phyloP scores from a whole-genome alignment of 2,329 filamentous ascomycete genomes.

The Aspergillus spinulosporus region DNA sequence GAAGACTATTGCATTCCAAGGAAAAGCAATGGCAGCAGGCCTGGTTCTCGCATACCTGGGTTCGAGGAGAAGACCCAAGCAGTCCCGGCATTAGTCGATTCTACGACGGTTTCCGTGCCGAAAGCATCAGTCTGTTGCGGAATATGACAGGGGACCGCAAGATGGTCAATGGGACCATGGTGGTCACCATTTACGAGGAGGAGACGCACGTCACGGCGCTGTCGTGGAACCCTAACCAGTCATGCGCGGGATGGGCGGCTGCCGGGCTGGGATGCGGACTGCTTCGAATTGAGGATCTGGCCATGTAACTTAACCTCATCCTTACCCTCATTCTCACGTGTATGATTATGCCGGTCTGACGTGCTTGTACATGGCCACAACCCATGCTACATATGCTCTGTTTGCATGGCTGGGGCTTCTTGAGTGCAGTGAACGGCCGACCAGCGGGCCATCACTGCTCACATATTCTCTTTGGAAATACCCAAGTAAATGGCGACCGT shows the following conservation, averaged over 20 bases:
- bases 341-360: neutral
- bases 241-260: constrained; percentile 66
- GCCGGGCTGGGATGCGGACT: constrained; percentile 67
- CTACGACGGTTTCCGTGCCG: constrained; percentile 46
- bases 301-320: constrained; percentile 32
- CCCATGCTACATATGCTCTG: constrained; percentile 9
- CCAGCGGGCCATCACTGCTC: neutral
- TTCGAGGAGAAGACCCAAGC: constrained; percentile 26
- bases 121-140: constrained; percentile 36
- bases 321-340: neutral
- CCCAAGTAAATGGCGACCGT: neutral
- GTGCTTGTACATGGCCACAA: neutral
- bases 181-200: constrained; percentile 59
- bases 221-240: constrained; percentile 67
- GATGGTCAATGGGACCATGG: constrained; percentile 32
- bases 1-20: constrained; percentile 52
- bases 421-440: neutral
- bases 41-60: constrained; percentile 62
- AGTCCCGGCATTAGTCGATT: constrained; percentile 44
- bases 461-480: neutral
- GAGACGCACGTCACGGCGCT: constrained; percentile 62
- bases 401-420: constrained; percentile 3
- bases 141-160: constrained; percentile 34
- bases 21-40: constrained; percentile 54
- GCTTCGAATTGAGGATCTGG: constrained; percentile 66